Conservation (phyloP, 2,329 filamentous ascomycete species). For the Claviceps arundinis region DNA sequence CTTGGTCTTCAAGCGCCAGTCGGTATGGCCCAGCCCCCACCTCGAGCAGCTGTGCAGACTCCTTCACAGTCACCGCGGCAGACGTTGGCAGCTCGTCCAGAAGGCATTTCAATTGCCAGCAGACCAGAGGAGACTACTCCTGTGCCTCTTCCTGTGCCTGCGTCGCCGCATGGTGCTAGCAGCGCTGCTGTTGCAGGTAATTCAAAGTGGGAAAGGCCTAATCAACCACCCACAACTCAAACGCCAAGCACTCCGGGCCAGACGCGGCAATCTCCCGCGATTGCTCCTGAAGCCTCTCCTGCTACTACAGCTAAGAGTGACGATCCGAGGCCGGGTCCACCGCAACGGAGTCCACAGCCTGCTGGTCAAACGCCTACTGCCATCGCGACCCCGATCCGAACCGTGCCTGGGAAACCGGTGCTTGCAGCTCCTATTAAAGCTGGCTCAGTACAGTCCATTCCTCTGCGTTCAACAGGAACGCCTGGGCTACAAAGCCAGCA, state of each 20-base stretch:
- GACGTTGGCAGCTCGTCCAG: conserved; percentile 21
- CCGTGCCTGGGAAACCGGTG: conserved; percentile 15
- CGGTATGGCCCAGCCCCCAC: conserved; percentile 18
- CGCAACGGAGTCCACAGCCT: conserved; percentile 5
- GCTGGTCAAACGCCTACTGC: background rate
- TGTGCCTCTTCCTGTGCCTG: conserved; percentile 5
- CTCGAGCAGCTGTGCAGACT: conserved; percentile 19
- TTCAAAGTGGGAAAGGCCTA: conserved; percentile 30
- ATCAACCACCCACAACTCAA: conserved; percentile 20
- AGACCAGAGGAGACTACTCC: conserved; percentile 17
- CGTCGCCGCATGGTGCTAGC: background rate
- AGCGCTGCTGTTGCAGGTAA: background rate
- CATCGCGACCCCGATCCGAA: conserved; percentile 9
- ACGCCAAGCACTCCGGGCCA: conserved; percentile 7
- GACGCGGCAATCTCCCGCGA: conserved; percentile 6
- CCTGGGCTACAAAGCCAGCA: conserved; percentile 18
- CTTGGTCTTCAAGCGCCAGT: conserved; percentile 25
- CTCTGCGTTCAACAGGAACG: conserved; percentile 14
- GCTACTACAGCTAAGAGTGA: background rate
- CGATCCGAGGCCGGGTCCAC: background rate
- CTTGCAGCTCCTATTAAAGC: conserved; percentile 22
- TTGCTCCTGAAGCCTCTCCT: background rate
- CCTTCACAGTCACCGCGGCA: conserved; percentile 19
- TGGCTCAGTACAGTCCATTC: conserved; percentile 22
- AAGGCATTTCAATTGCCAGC: conserved; percentile 10